Evolutionary conservation across 495 filamentous ascomycete genomes (phyloP).

Genomic region (Hypoxylon rickii): DNA sequence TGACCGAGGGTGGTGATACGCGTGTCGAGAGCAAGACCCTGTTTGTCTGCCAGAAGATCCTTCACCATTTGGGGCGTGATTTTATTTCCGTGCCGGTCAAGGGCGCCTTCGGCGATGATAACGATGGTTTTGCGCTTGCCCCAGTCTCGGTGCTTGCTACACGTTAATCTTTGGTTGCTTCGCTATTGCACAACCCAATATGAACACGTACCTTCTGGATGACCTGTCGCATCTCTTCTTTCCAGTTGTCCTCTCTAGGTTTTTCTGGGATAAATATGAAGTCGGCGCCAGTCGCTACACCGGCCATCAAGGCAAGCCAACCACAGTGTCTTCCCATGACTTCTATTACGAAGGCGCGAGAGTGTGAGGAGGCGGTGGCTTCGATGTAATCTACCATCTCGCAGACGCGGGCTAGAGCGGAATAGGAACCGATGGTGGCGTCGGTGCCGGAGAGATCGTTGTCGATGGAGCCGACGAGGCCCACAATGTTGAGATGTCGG

Average conservation of each 20-base stretch:
- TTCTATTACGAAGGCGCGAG: constrained; percentile 95
- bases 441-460: constrained; percentile 98
- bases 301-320: constrained; percentile 96
- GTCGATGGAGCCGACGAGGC: constrained; percentile 95
- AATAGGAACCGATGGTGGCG: constrained; percentile 97
- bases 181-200: neutral
- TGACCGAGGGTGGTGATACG: constrained; percentile 95
- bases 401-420: constrained; percentile 88
- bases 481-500: constrained; percentile 89
- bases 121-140: constrained; percentile 98
- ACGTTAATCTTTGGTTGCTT: constrained; percentile 42
- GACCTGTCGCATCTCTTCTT: constrained; percentile 82
- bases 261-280: constrained; percentile 98
- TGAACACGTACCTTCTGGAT: constrained; percentile 68
- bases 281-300: constrained; percentile 92
- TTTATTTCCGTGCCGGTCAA: constrained; percentile 82
- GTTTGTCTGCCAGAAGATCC: constrained; percentile 77
- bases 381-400: constrained; percentile 96
- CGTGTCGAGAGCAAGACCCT: constrained; percentile 78
- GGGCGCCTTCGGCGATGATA: constrained; percentile 94
- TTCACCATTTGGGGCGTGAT: constrained; percentile 82
- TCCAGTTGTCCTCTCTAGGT: constrained; percentile 86
- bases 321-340: constrained; percentile 99
- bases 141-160: constrained; percentile 74
- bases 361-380: constrained; percentile 95